A percentile compares a stretch with the other conserved stretches of the same genome.
Evolutionary conservation across 1,284 basidiomycete genomes (phyloP).

Genomic region (Heterobasidion parviporum): DNA sequence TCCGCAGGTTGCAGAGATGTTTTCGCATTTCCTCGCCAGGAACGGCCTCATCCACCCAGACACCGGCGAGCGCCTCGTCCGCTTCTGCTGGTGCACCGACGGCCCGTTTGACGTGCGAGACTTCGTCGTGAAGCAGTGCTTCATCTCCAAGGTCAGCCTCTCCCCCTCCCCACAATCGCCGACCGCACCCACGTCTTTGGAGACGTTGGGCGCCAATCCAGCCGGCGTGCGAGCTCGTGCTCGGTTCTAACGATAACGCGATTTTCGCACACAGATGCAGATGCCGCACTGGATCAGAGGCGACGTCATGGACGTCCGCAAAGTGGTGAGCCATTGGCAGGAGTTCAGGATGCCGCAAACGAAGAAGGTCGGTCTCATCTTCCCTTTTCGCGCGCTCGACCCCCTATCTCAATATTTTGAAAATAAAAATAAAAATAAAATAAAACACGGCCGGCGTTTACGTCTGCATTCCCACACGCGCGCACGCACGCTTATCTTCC

Average conservation of each 20-base stretch:
- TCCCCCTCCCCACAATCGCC: not conserved
- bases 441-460: too few species aligned
- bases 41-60: constrained; percentile 55
- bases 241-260: not conserved
- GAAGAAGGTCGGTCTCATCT: constrained; percentile 11
- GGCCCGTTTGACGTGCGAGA: constrained; percentile 80
- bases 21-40: constrained; percentile 63
- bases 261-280: constrained; percentile 36
- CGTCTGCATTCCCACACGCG: too few species aligned
- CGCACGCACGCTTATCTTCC: too few species aligned
- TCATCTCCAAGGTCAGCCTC: constrained; percentile 62
- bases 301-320: constrained; percentile 64
- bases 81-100: constrained; percentile 73
- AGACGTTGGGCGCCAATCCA: too few species aligned
- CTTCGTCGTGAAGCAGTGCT: constrained; percentile 82
- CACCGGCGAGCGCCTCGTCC: constrained; percentile 45
- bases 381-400: constrained; percentile 10
- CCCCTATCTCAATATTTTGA: not conserved
- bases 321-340: constrained; percentile 41
- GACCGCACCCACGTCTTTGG: too few species aligned
- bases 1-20: constrained; percentile 53
- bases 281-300: constrained; percentile 66
- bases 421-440: too few species aligned
- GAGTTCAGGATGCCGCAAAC: constrained; percentile 2
- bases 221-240: too few species aligned